phyloP scores from a whole-genome alignment of 805 yeast species.

The Teunomyces kruisii region DNA sequence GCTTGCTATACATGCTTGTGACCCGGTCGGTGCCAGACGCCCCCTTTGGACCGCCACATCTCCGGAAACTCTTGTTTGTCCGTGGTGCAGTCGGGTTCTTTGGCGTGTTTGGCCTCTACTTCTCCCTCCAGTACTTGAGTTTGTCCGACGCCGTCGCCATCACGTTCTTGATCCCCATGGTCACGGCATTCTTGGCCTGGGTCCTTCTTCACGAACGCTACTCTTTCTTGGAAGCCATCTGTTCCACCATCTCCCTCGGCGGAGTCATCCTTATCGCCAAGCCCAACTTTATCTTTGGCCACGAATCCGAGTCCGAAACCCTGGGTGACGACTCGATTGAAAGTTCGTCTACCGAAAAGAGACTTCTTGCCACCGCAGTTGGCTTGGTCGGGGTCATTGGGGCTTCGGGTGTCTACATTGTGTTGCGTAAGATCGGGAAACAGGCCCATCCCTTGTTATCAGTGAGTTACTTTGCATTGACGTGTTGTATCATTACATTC shows the following conservation, averaged over 20 bases:
- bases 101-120: slow-evolving; percentile 80
- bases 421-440: slow-evolving; percentile 72
- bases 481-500: slow-evolving; percentile 55
- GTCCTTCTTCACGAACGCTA: slow-evolving; percentile 63
- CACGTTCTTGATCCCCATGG: slow-evolving; percentile 73
- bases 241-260: slow-evolving; percentile 63
- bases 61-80: slow-evolving; percentile 51
- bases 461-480: slow-evolving; percentile 72
- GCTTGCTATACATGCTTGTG: slow-evolving; percentile 54
- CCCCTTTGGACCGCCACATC: slow-evolving; percentile 66
- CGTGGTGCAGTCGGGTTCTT: slow-evolving; percentile 71
- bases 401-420: slow-evolving; percentile 66
- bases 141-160: slow-evolving; percentile 81
- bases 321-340: slow-evolving; percentile 43
- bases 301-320: slow-evolving; percentile 27
- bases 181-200: slow-evolving; percentile 75
- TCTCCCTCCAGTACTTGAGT: slow-evolving; percentile 67
- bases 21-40: slow-evolving; percentile 53
- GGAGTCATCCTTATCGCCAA: slow-evolving; percentile 84
- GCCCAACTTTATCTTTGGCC: slow-evolving; percentile 70
- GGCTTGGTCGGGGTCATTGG: slow-evolving; percentile 70
- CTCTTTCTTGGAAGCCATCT: slow-evolving; percentile 63
- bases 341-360: slow-evolving; percentile 49
- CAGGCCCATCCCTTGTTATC: slow-evolving; percentile 78
- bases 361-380: slow-evolving; percentile 61